Percentiles rank a stretch among this genome's conserved stretches.
Conservation (phyloP, 2,329 filamentous ascomycete genomes). For the Hypomyces rosellus region DNA sequence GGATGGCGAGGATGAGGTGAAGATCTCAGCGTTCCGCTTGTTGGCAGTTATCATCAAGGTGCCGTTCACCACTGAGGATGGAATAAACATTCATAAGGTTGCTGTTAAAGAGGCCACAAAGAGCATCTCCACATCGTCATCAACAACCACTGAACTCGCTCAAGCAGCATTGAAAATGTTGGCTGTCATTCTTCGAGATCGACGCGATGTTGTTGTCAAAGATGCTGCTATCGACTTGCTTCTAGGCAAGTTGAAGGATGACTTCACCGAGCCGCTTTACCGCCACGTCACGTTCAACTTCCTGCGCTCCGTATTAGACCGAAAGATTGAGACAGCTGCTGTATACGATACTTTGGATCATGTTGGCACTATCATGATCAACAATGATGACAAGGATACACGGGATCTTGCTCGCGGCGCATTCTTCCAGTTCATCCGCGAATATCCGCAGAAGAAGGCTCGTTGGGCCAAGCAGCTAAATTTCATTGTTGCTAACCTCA, state of each 20-base stretch:
- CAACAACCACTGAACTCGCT: constrained; percentile 74
- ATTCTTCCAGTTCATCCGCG: constrained; percentile 89
- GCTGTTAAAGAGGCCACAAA: constrained; percentile 82
- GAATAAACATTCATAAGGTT: constrained; percentile 59
- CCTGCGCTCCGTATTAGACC: constrained; percentile 75
- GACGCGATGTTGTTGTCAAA: constrained; percentile 67
- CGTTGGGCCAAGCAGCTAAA: constrained; percentile 83
- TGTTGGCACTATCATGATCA: constrained; percentile 88
- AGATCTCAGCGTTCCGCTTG: constrained; percentile 80
- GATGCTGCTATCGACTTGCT: constrained; percentile 78
- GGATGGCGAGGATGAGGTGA: constrained; percentile 84
- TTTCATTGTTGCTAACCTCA: constrained; percentile 84
- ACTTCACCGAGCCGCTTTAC: constrained; percentile 86
- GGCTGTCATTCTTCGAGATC: constrained; percentile 76
- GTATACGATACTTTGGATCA: constrained; percentile 91
- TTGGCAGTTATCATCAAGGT: constrained; percentile 80
- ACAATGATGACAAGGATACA: constrained; percentile 83
- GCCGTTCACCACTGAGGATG: constrained; percentile 66
- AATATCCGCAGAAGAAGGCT: constrained; percentile 88
- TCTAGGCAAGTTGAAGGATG: constrained; percentile 73
- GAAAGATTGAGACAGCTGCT: constrained; percentile 76
- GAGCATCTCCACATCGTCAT: constrained; percentile 67
- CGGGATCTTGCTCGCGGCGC: constrained; percentile 81
- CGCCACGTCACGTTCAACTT: constrained; percentile 95
- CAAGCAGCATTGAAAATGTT: constrained; percentile 87